Percentiles rank a stretch among this genome's conserved stretches.
These are phyloP conservation scores for Daldinia bambusicola DNA, from an alignment of 495 filamentous ascomycete species.

Conservation along the genomic window DNA sequence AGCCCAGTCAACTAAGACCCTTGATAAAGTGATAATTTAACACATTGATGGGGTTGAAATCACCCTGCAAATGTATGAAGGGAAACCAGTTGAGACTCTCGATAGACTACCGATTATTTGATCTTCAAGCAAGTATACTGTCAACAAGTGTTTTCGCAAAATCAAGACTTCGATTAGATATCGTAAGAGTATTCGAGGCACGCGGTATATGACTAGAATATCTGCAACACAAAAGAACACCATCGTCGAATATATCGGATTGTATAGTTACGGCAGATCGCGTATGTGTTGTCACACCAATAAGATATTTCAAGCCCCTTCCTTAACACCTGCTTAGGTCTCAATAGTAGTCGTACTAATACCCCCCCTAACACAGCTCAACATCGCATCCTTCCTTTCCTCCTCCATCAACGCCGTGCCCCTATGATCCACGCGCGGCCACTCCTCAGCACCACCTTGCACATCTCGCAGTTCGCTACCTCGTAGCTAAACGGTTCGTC, in stretches of 20 bases:
- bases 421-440: constrained; percentile 65
- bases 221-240: neutral
- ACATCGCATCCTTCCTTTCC: constrained; percentile 55
- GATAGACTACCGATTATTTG: constrained; percentile 10
- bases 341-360: constrained; percentile 58
- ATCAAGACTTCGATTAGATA: constrained; percentile 52
- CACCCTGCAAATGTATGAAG: constrained; percentile 43
- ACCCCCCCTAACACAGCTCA: constrained; percentile 61
- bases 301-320: too few relatives aligned
- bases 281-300: too few relatives aligned
- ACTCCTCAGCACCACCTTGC: constrained; percentile 57
- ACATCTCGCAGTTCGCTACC: constrained; percentile 70
- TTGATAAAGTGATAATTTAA: neutral
- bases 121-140: constrained; percentile 38
- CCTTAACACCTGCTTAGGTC: constrained; percentile 29
- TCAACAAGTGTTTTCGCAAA: constrained; percentile 53
- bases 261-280: too few relatives aligned
- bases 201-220: too few relatives aligned
- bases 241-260: too few relatives aligned
- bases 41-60: constrained; percentile 20
- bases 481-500: constrained; percentile 63
- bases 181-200: constrained; percentile 35
- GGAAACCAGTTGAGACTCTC: constrained; percentile 39
- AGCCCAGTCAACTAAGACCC: neutral
- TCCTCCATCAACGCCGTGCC: constrained; percentile 60